Evolutionary conservation across 176 grass and related monocot species (phyloP).

Genomic region (Avena atlantica): DNA sequence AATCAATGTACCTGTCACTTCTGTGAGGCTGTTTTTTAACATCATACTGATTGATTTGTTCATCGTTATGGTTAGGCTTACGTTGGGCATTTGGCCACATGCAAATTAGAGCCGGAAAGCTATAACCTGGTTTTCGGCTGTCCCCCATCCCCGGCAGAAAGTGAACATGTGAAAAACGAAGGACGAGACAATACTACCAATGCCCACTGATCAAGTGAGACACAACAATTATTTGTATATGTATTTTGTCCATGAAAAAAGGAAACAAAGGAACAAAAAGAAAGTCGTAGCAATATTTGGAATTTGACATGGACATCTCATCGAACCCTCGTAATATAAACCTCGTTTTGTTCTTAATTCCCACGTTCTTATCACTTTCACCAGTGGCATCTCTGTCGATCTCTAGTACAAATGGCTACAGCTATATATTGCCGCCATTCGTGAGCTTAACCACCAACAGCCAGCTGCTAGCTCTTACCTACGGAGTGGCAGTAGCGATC

Average conservation of each 20-base stretch:
- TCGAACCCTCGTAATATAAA: too few relatives aligned
- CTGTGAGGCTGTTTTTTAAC: too few relatives aligned
- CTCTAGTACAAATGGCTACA: not conserved
- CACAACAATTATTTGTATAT: not conserved
- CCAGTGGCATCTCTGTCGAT: not conserved
- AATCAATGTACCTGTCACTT: too few relatives aligned
- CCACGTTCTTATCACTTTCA: slow-evolving; percentile 30
- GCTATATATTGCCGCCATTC: slow-evolving; percentile 19
- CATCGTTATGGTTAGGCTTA: too few relatives aligned
- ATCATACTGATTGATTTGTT: too few relatives aligned
- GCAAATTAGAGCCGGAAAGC: too few relatives aligned
- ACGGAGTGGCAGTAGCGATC: not conserved
- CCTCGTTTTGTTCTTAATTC: not conserved
- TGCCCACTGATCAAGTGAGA: not conserved
- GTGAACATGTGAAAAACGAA: slow-evolving; percentile 6
- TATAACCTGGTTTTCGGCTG: not conserved
- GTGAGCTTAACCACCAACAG: not conserved
- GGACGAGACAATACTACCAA: not conserved
- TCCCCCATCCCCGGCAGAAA: not conserved
- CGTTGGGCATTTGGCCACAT: too few relatives aligned
- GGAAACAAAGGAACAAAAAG: not conserved
- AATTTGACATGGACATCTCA: too few relatives aligned
- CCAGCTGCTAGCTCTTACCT: not conserved
- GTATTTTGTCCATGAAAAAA: not conserved
- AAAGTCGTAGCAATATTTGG: too few relatives aligned